phyloP scores from a whole-genome alignment of 2,329 filamentous ascomycete species.

The Leptosphaerulina australis region DNA sequence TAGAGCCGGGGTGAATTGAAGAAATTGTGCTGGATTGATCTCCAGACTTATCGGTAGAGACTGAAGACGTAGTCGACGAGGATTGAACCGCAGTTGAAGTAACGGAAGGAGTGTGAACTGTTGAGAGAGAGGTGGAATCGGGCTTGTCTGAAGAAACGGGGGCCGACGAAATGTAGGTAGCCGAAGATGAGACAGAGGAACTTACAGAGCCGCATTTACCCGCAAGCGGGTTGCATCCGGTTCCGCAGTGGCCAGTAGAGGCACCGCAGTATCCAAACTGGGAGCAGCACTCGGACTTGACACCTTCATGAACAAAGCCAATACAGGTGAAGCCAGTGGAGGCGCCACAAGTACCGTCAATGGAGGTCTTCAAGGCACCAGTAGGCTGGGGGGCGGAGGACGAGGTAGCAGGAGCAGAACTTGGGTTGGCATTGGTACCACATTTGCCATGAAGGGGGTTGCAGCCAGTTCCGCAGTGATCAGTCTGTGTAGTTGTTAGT shows the following conservation, averaged over 20 bases:
- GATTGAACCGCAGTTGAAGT: conserved; percentile 17
- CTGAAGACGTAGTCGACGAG: conserved; percentile 14
- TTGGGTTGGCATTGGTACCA: conserved; percentile 14
- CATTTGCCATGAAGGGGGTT: conserved; percentile 39
- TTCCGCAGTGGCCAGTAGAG: conserved; percentile 38
- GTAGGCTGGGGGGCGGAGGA: conserved; percentile 17
- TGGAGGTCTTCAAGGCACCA: conserved; percentile 20
- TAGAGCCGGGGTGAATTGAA: conserved; percentile 7
- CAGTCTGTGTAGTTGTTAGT: conserved; percentile 2
- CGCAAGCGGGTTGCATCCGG: conserved; percentile 43
- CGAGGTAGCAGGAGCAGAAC: conserved; percentile 19
- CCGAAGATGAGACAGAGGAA: conserved; percentile 19
- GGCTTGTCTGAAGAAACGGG: conserved; percentile 18
- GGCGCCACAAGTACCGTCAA: conserved; percentile 35
- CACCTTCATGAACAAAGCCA: conserved; percentile 24
- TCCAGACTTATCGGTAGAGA: conserved; percentile 20
- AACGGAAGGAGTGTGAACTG: conserved; percentile 7
- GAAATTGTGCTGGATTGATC: conserved; percentile 12
- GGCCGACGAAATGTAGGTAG: conserved; percentile 16
- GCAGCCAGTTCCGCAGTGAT: conserved; percentile 25
- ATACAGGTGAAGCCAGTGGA: conserved; percentile 34
- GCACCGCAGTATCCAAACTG: conserved; percentile 51
- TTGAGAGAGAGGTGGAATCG: conserved; percentile 15
- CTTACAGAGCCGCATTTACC: conserved; percentile 21
- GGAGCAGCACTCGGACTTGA: conserved; percentile 55